Base-by-base conservation (phyloP, 1,284 basidiomycete genomes). In the Ceratobasidium sp. region DNA sequence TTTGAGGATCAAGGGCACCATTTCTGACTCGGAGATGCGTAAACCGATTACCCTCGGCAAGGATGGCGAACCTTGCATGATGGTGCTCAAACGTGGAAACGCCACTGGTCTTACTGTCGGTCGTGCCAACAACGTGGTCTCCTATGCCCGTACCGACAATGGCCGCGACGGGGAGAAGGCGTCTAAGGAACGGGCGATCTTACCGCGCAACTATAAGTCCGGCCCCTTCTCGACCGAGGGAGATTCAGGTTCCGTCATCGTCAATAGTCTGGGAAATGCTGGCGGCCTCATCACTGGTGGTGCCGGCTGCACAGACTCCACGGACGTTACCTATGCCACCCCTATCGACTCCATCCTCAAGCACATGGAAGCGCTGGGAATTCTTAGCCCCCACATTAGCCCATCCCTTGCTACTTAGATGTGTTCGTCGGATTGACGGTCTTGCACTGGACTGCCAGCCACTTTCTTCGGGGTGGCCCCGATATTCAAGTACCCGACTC, bases 91-190 rank as follows among this genome's bases (percentile, higher is more conserved):
- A 33, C 51, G 60, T 31, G 75, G 76, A 53, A 17, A 27, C 56
- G 60, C 75, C 56, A 73, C 47, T 57, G 76, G 76, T 50, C 27
- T 75, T 15, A 77, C 75, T 15, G 62, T 75, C 31, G 76, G 76
- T 15, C 63, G 75, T 27, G 53, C 57, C 29, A 75, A 69, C 50
- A 29, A 29, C 41, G 47, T 77, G n/a, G 31, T 7, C 31, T 77
- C 76, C 60, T 51, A 27, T 54, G 47, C 53, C 14, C 75, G 75
- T 11, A 8, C 31, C 47, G 74, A 76, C 73, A n/a, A 14, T 47
- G 41, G 59, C 4, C 60, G 57, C 15, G 60, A 41, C 24, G 53
- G 15, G 8, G 33, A 15, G 22, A 11, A 50, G 33, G 59, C 63
- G 2, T 67, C 75, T 8, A 76, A 24, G 41, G 75, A 75, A 51